These are phyloP conservation scores for Tympanopsis confertula DNA, from an alignment of 2,329 filamentous ascomycete genomes.

Conservation along the genomic window DNA sequence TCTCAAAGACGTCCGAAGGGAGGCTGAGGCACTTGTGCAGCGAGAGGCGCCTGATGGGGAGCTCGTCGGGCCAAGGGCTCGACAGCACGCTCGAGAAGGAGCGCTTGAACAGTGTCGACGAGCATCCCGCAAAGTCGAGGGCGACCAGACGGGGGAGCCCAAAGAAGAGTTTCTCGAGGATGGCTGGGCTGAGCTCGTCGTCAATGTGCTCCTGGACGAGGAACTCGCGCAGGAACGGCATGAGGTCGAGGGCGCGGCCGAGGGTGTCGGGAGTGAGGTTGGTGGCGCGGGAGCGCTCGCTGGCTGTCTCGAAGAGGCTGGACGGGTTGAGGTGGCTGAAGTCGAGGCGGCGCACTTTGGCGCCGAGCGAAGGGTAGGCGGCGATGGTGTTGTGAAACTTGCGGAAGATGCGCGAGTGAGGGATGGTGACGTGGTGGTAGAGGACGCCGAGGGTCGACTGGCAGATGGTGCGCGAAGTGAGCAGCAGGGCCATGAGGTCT, in stretches of 20 bases:
- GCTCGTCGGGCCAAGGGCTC: constrained; percentile 35
- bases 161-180: constrained; percentile 61
- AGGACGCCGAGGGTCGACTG: constrained; percentile 62
- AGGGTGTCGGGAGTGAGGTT: constrained; percentile 68
- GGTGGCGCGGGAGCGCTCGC: constrained; percentile 62
- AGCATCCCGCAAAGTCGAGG: constrained; percentile 68
- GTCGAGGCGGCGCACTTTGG: constrained; percentile 67
- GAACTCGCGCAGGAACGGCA: constrained; percentile 66
- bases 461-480: constrained; percentile 64
- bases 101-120: constrained; percentile 53
- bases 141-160: constrained; percentile 52
- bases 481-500: constrained; percentile 64
- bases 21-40: constrained; percentile 70
- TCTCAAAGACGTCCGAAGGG: constrained; percentile 54
- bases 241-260: constrained; percentile 57
- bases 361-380: constrained; percentile 56
- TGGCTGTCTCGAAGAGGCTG: constrained; percentile 63
- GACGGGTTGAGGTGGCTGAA: constrained; percentile 79
- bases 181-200: constrained; percentile 57
- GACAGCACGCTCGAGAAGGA: constrained; percentile 47
- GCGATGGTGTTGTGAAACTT: constrained; percentile 65
- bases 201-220: constrained; percentile 72
- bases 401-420: constrained; percentile 72
- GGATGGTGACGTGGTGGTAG: constrained; percentile 70
- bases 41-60: constrained; percentile 56